These are phyloP conservation scores for Stagonosporopsis vannaccii DNA, from an alignment of 2,329 filamentous ascomycete species.

Conservation along the genomic window DNA sequence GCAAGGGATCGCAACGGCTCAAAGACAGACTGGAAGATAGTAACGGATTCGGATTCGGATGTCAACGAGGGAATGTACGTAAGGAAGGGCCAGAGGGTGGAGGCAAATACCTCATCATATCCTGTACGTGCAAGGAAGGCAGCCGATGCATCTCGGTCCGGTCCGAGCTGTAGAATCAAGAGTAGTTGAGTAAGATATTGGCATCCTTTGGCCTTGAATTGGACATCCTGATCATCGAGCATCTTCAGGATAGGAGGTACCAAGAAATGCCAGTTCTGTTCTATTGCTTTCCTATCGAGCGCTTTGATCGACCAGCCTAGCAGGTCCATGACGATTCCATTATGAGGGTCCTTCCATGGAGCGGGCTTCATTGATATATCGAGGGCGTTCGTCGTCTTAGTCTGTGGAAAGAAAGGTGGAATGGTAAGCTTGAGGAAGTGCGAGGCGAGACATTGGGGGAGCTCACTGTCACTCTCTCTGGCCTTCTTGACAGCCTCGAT, in stretches of 20 bases:
- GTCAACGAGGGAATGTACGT: slow-evolving; percentile 79
- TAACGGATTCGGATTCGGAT: slow-evolving; percentile 72
- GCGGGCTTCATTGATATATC: slow-evolving; percentile 62
- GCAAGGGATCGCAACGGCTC: slow-evolving; percentile 68
- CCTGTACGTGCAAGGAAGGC: slow-evolving; percentile 61
- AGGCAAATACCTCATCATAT: slow-evolving; percentile 71
- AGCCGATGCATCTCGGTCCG: slow-evolving; percentile 42
- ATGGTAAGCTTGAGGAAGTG: slow-evolving; percentile 69
- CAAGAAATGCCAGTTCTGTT: slow-evolving; percentile 70
- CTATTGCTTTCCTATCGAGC: slow-evolving; percentile 58
- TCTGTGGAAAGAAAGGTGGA: slow-evolving; percentile 68
- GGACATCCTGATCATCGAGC: slow-evolving; percentile 67
- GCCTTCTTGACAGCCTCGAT: slow-evolving; percentile 55
- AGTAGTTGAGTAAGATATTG: slow-evolving; percentile 64
- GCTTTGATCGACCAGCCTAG: slow-evolving; percentile 68
- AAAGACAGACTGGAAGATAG: slow-evolving; percentile 71
- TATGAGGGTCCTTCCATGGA: slow-evolving; percentile 65
- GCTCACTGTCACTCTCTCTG: slow-evolving; percentile 57
- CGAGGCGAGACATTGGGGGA: slow-evolving; percentile 57
- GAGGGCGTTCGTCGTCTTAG: slow-evolving; percentile 55
- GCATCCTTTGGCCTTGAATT: slow-evolving; percentile 65
- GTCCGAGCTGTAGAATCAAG: slow-evolving; percentile 35
- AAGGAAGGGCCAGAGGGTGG: slow-evolving; percentile 75
- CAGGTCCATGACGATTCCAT: slow-evolving; percentile 61
- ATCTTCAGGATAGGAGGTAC: slow-evolving; percentile 74